Evolutionary conservation across 2,329 filamentous ascomycete species (phyloP).

Genomic region (Ceratocystis eucalypticola): DNA sequence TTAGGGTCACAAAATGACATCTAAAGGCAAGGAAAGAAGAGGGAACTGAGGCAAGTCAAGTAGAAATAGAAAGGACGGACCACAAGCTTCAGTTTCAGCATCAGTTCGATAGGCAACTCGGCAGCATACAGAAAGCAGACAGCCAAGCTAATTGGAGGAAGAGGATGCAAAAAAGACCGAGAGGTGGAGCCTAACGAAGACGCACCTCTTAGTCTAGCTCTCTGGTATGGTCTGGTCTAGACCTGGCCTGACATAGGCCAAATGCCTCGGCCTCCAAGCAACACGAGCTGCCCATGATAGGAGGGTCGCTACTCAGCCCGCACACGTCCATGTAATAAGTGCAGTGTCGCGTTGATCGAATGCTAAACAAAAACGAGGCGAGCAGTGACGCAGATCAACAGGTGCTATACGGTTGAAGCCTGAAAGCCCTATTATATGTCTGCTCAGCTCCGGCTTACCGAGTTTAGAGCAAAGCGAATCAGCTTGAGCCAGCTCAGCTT

Average conservation of each 20-base stretch:
- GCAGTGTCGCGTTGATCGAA: too few relatives aligned
- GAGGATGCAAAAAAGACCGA: neutral
- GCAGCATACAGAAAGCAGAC: neutral
- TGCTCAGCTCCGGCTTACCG: neutral
- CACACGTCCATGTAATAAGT: too few relatives aligned
- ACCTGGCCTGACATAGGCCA: too few relatives aligned
- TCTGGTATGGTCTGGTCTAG: too few relatives aligned
- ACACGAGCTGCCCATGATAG: neutral
- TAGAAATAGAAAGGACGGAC: neutral
- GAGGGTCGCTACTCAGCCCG: neutral
- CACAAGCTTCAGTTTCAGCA: neutral
- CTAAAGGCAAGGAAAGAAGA: neutral
- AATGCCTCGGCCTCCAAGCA: too few relatives aligned
- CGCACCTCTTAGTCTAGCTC: too few relatives aligned
- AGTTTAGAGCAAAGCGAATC: too few relatives aligned
- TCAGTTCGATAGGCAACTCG: too few relatives aligned
- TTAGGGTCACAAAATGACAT: too few relatives aligned
- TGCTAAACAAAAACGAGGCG: too few relatives aligned
- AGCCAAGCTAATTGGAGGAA: neutral
- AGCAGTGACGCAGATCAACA: too few relatives aligned
- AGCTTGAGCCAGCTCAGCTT: neutral
- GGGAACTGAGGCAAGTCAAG: neutral
- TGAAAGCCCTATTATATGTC: conserved; percentile 24
- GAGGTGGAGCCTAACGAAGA: neutral
- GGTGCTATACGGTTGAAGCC: too few relatives aligned